Percentiles rank a stretch among this genome's conserved stretches.
Conservation (phyloP, 768 basidiomycete genomes). For the Mycena rosella region DNA sequence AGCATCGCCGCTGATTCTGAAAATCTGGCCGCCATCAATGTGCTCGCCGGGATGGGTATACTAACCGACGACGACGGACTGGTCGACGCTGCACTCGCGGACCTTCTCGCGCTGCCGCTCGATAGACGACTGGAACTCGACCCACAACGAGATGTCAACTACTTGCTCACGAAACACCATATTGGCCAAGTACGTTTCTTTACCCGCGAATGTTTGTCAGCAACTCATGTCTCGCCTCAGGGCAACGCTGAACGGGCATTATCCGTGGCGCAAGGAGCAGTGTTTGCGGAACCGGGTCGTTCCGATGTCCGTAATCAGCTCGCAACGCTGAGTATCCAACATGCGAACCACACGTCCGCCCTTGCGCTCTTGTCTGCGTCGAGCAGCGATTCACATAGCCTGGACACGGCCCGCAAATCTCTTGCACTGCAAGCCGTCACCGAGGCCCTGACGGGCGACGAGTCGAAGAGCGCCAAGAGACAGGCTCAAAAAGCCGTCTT, state of each 20-base stretch:
- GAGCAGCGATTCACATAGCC: constrained; percentile 43
- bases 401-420: constrained; percentile 54
- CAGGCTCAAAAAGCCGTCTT: constrained; percentile 74
- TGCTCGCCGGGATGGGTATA: constrained; percentile 91
- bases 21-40: constrained; percentile 84
- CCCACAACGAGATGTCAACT: constrained; percentile 75
- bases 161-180: constrained; percentile 79
- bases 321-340: constrained; percentile 67
- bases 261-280: constrained; percentile 66
- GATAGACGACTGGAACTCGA: constrained; percentile 77
- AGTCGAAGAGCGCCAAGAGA: constrained; percentile 48
- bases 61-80: constrained; percentile 82
- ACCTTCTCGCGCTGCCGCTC: constrained; percentile 77
- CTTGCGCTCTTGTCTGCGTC: constrained; percentile 59
- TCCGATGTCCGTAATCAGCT: constrained; percentile 64
- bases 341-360: constrained; percentile 55
- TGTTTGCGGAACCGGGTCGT: constrained; percentile 68
- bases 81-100: constrained; percentile 88
- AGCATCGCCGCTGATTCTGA: constrained; percentile 82
- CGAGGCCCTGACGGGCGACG: constrained; percentile 41
- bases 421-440: constrained; percentile 67
- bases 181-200: constrained; percentile 71
- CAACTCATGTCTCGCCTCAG: constrained; percentile 46
- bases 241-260: constrained; percentile 62
- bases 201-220: neutral